Evolutionary conservation across 2,329 filamentous ascomycete genomes (phyloP).

Genomic region (Cladosporium sp.): DNA sequence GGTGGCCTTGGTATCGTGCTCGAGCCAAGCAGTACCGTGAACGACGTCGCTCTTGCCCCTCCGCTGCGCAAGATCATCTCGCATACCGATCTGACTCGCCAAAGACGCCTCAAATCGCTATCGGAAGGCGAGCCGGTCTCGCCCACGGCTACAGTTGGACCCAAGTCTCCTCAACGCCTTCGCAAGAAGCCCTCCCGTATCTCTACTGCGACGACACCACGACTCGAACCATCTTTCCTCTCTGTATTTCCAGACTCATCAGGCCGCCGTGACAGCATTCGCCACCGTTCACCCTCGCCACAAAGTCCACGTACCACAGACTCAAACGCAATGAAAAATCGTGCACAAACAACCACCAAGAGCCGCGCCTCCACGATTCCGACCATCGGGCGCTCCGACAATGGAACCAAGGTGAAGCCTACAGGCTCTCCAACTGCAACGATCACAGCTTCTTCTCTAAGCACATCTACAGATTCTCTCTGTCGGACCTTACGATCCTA

Average conservation of each 20-base stretch:
- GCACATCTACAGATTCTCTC: slow-evolving; percentile 54
- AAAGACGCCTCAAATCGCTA: slow-evolving; percentile 46
- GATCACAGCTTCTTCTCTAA: slow-evolving; percentile 36
- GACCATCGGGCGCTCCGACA: slow-evolving; percentile 41
- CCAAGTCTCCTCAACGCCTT: slow-evolving; percentile 48
- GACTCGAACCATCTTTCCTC: slow-evolving; percentile 39
- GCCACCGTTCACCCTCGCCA: slow-evolving; percentile 41
- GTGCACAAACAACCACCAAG: slow-evolving; percentile 22
- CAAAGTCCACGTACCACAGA: slow-evolving; percentile 25
- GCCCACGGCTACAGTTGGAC: slow-evolving; percentile 44
- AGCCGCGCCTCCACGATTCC: slow-evolving; percentile 23
- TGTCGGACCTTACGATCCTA: slow-evolving; percentile 56
- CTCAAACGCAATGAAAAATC: slow-evolving; percentile 12
- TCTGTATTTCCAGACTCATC: slow-evolving; percentile 18
- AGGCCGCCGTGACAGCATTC: slow-evolving; percentile 21
- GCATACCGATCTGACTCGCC: slow-evolving; percentile 79
- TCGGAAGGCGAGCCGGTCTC: slow-evolving; percentile 28
- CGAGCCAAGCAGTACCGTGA: not conserved
- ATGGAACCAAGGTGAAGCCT: slow-evolving; percentile 33
- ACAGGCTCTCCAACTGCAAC: slow-evolving; percentile 18
- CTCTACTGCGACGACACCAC: slow-evolving; percentile 43
- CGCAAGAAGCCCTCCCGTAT: slow-evolving; percentile 53
- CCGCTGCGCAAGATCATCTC: slow-evolving; percentile 83
- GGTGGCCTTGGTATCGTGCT: slow-evolving; percentile 6
- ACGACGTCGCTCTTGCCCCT: slow-evolving; percentile 44